A percentile compares a stretch with the other conserved stretches of the same genome.
Evolutionary conservation across 768 basidiomycete genomes (phyloP).

Genomic region (Cystofilobasidium ferigula): DNA sequence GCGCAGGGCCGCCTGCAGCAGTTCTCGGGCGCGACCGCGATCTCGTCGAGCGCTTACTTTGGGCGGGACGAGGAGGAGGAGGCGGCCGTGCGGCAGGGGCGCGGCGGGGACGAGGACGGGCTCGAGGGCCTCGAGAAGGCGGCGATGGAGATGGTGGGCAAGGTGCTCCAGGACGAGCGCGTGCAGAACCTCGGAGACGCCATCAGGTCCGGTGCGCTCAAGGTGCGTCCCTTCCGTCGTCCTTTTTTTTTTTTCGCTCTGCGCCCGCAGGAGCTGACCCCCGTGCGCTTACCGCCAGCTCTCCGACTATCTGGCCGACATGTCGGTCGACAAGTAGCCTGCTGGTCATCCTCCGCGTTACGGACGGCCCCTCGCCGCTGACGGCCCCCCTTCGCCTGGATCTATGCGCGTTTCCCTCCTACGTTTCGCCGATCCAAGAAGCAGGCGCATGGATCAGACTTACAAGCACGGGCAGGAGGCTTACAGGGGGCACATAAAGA

Average conservation of each 20-base stretch:
- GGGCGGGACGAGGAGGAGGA: slow-evolving; percentile 63
- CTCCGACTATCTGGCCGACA: slow-evolving; percentile 53
- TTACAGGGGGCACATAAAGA: no score
- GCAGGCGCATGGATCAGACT: no score
- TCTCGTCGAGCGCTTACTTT: slow-evolving; percentile 93
- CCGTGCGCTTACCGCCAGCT: slow-evolving; percentile 29
- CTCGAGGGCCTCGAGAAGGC: slow-evolving; percentile 52
- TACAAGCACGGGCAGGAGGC: no score
- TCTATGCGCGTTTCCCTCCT: no score
- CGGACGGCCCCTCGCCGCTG: no score
- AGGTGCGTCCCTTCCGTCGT: slow-evolving; percentile 45
- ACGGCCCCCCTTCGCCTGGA: no score
- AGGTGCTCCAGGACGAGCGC: slow-evolving; percentile 71
- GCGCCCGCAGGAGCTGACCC: slow-evolving; percentile 5
- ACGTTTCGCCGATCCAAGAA: no score
- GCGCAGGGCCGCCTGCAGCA: slow-evolving; percentile 67
- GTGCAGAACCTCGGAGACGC: slow-evolving; percentile 74
- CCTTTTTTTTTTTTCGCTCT: no score
- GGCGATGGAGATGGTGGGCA: slow-evolving; percentile 63
- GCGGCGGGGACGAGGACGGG: slow-evolving; percentile 49
- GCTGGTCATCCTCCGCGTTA: no score
- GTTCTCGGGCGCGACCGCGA: slow-evolving; percentile 85
- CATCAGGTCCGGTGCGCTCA: slow-evolving; percentile 66
- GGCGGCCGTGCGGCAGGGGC: slow-evolving; percentile 50
- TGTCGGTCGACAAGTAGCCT: slow-evolving; percentile 39